Evolutionary conservation across 2,329 filamentous ascomycete species (phyloP).

Genomic region (Xylaria sp.): DNA sequence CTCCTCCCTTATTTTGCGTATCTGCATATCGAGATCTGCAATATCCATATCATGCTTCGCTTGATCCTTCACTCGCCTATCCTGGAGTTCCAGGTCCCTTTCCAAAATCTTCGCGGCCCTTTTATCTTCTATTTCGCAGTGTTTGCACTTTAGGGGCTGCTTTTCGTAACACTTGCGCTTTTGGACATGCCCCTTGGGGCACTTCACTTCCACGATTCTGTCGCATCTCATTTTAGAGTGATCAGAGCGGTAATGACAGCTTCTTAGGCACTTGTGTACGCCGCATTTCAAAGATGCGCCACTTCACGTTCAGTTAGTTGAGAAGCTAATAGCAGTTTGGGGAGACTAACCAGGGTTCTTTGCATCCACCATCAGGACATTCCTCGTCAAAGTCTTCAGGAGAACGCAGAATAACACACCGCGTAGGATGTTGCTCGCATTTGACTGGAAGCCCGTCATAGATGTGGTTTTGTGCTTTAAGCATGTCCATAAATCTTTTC

Average conservation of each 20-base stretch:
- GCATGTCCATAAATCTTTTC: conserved; percentile 65
- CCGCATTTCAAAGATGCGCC: conserved; percentile 58
- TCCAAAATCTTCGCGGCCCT: conserved; percentile 7
- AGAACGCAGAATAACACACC: conserved; percentile 27
- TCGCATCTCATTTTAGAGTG: conserved; percentile 65
- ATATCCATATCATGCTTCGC: conserved; percentile 27
- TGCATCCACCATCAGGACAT: conserved; percentile 45
- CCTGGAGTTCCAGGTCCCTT: conserved; percentile 19
- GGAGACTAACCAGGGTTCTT: conserved; percentile 36
- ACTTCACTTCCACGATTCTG: conserved; percentile 22
- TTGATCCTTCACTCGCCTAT: conserved; percentile 12
- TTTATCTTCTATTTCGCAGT: conserved; percentile 15
- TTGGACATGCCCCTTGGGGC: conserved; percentile 9
- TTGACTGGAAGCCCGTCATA: conserved; percentile 48
- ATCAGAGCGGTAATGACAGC: conserved; percentile 71
- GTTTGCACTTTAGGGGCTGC: conserved; percentile 18
- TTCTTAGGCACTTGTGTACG: conserved; percentile 66
- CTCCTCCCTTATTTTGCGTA: conserved; percentile 28
- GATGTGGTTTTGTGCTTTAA: conserved; percentile 64
- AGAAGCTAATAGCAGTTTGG: neutral
- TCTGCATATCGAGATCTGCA: conserved; percentile 26
- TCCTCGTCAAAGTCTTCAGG: conserved; percentile 40
- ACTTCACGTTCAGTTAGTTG: conserved; percentile 5
- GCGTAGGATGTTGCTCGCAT: conserved; percentile 46
- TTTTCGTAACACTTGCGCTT: conserved; percentile 26